These are phyloP conservation scores for Tetrahymena thermophila DNA, from an alignment of 73 alveolate genomes.

Conservation along the genomic window DNA sequence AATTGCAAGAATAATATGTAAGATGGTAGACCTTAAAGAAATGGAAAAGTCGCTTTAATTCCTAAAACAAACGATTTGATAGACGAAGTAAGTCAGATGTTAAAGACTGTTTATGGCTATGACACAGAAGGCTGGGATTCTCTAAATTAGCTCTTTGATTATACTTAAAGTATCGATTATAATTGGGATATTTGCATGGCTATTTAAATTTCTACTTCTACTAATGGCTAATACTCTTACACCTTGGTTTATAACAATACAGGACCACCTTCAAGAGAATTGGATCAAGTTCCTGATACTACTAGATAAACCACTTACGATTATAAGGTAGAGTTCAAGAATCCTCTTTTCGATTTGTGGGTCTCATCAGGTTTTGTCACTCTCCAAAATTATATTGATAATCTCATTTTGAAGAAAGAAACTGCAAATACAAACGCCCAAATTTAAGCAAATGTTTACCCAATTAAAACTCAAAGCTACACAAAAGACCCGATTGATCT, in stretches of 20 bases:
- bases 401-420: conserved; percentile 10
- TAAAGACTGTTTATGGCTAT: neutral
- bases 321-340: neutral
- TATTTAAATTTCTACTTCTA: neutral
- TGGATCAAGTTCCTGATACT: neutral
- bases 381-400: conserved; percentile 18
- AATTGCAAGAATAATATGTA: neutral
- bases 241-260: neutral
- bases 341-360: neutral
- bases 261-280: neutral
- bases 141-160: neutral
- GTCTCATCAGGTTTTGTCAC: conserved; percentile 23
- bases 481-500: conserved; percentile 13
- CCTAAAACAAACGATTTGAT: neutral
- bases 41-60: conserved; percentile 29
- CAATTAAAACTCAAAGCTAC: conserved; percentile 4
- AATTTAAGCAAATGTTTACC: neutral
- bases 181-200: neutral
- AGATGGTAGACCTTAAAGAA: neutral
- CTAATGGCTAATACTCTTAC: neutral
- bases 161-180: neutral
- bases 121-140: neutral
- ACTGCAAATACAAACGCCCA: neutral
- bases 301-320: neutral
- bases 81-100: neutral